phyloP scores from a whole-genome alignment of 2,329 filamentous ascomycete species.

The Fusarium succisae region DNA sequence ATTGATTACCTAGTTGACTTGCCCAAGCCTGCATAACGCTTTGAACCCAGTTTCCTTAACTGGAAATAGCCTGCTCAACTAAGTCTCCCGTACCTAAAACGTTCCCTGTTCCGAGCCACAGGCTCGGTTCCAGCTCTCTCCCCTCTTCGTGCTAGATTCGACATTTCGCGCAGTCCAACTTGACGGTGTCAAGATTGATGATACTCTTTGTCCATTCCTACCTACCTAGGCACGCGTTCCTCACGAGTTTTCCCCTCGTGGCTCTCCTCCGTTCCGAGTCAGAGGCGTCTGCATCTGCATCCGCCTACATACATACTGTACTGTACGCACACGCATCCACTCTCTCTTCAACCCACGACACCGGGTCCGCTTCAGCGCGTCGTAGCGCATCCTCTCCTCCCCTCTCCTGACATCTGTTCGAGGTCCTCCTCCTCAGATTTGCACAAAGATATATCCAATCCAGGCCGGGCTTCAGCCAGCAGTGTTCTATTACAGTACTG shows the following conservation, averaged over 20 bases:
- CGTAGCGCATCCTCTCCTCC: conserved; percentile 22
- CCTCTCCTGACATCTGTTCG: conserved; percentile 23
- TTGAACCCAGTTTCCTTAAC: conserved; percentile 37
- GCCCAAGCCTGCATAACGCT: conserved; percentile 21
- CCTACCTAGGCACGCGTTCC: not conserved
- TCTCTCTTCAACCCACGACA: conserved; percentile 13
- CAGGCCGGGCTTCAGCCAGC: conserved; percentile 5
- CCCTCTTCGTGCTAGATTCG: conserved; percentile 29
- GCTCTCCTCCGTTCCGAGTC: not conserved
- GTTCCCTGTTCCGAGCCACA: conserved; percentile 25
- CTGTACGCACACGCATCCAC: conserved; percentile 8
- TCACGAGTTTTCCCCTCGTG: not conserved
- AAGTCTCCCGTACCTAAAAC: conserved; percentile 29
- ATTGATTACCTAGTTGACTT: conserved; percentile 6
- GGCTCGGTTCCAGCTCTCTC: conserved; percentile 30
- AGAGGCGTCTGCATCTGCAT: not conserved
- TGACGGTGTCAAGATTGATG: conserved; percentile 12
- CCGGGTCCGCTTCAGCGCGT: conserved; percentile 18
- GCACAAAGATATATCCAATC: conserved; percentile 4
- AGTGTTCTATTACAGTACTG: conserved; percentile 3
- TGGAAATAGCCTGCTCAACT: conserved; percentile 33
- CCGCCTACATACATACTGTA: not conserved
- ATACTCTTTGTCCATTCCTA: conserved; percentile 32
- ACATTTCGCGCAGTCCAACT: conserved; percentile 28
- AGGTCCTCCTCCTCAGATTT: conserved; percentile 26